Conservation (phyloP, 2,329 filamentous ascomycete genomes). For the Ophiostoma ips region DNA sequence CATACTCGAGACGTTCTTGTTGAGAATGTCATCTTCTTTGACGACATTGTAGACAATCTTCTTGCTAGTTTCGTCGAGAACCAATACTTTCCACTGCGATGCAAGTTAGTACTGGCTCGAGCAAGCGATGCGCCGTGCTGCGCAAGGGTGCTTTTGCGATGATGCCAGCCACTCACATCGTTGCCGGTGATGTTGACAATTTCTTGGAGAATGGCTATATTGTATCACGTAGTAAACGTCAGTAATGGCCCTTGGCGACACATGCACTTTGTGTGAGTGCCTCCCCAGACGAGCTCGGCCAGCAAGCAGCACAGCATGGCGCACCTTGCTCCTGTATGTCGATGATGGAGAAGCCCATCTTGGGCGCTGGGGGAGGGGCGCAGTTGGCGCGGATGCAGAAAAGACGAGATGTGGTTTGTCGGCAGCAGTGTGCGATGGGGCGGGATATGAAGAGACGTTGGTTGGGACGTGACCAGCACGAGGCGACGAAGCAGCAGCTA, state of each 20-base stretch:
- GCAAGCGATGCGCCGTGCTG: neutral
- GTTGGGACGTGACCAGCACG: too few relatives aligned
- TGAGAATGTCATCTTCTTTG: conserved; percentile 93
- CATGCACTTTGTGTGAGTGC: neutral
- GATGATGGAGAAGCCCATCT: conserved; percentile 74
- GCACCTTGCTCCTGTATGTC: conserved; percentile 70
- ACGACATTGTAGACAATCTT: conserved; percentile 82
- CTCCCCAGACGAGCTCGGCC: neutral
- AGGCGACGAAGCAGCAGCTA: too few relatives aligned
- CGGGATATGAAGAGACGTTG: too few relatives aligned
- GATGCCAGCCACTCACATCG: conserved; percentile 46
- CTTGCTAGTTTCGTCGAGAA: conserved; percentile 71
- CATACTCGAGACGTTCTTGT: conserved; percentile 89
- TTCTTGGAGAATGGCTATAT: conserved; percentile 55
- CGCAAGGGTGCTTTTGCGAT: too few relatives aligned
- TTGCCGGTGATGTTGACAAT: conserved; percentile 67
- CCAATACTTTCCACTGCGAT: conserved; percentile 83
- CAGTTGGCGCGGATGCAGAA: neutral
- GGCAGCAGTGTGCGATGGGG: neutral
- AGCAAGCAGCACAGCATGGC: neutral
- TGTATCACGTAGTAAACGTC: neutral
- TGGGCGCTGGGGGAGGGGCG: conserved; percentile 23
- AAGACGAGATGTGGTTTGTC: neutral
- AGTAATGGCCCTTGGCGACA: neutral
- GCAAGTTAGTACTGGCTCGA: too few relatives aligned